These are phyloP conservation scores for Xanthoparmelia taractica DNA, from an alignment of 495 filamentous ascomycete species.

Conservation along the genomic window DNA sequence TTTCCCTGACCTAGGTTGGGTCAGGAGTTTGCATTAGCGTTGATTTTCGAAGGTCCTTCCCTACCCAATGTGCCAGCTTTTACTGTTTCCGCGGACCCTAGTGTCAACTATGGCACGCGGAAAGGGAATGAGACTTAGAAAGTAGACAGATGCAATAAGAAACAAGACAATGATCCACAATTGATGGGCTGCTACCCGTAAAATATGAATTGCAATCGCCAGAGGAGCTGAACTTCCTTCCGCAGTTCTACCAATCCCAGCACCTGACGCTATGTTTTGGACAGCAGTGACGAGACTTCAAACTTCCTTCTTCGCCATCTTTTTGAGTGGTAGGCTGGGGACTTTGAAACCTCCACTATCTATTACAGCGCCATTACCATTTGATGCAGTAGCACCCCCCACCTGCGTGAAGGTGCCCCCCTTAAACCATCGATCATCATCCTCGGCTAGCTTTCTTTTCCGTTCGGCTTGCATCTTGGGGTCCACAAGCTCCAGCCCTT, in stretches of 20 bases:
- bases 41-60: background rate
- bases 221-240: background rate
- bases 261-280: background rate
- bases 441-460: conserved; percentile 80
- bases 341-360: conserved; percentile 47
- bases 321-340: conserved; percentile 41
- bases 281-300: background rate
- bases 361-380: conserved; percentile 50
- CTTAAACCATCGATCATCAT: conserved; percentile 93
- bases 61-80: background rate
- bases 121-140: background rate
- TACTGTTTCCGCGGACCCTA: background rate
- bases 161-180: background rate
- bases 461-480: conserved; percentile 79
- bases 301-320: conserved; percentile 34
- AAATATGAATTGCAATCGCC: background rate
- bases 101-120: background rate
- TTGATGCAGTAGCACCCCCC: conserved; percentile 38
- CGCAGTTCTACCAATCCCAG: background rate
- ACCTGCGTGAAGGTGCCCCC: conserved; percentile 93
- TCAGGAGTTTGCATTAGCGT: background rate
- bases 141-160: background rate
- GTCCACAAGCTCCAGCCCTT: conserved; percentile 92
- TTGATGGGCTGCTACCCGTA: background rate
- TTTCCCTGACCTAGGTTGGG: background rate